phyloP scores from a whole-genome alignment of 2,329 filamentous ascomycete species.

The Fusarium dimerum region DNA sequence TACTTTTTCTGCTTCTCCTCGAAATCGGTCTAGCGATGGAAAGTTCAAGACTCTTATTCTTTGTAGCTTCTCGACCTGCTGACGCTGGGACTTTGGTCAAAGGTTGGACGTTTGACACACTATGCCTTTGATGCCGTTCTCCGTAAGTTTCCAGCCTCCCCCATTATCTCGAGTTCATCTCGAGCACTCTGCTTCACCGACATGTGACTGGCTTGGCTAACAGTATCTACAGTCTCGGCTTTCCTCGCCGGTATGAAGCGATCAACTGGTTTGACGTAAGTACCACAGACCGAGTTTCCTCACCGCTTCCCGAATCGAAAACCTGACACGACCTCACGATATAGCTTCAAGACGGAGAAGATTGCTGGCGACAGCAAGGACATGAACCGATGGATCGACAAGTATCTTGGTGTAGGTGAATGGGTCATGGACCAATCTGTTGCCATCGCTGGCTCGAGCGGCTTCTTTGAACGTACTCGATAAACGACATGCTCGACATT shows the following conservation, averaged over 20 bases:
- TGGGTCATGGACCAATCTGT: constrained; percentile 99
- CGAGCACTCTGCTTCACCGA: background rate
- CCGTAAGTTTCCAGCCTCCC: constrained; percentile 54
- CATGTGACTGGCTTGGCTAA: constrained; percentile 4
- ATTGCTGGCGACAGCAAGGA: constrained; percentile 79
- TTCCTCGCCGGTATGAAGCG: constrained; percentile 97
- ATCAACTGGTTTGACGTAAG: constrained; percentile 96
- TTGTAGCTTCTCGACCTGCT: constrained; percentile 65
- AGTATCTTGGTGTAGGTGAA: constrained; percentile 92
- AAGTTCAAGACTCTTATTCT: constrained; percentile 37
- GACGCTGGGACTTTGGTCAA: constrained; percentile 67
- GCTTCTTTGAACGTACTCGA: constrained; percentile 89
- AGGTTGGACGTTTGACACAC: constrained; percentile 92
- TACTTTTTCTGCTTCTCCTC: too few relatives aligned
- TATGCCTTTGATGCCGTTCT: constrained; percentile 96
- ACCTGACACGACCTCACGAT: constrained; percentile 41
- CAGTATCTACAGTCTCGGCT: constrained; percentile 71
- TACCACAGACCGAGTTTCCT: constrained; percentile 29
- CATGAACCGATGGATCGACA: constrained; percentile 84
- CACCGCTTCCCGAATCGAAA: background rate
- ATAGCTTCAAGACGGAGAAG: constrained; percentile 85
- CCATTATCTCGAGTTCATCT: background rate
- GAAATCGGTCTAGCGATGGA: too few relatives aligned
- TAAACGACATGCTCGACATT: constrained; percentile 40
- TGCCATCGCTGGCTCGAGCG: constrained; percentile 82